These are phyloP conservation scores for Daedalea quercina DNA, from an alignment of 768 basidiomycete species.

Conservation along the genomic window DNA sequence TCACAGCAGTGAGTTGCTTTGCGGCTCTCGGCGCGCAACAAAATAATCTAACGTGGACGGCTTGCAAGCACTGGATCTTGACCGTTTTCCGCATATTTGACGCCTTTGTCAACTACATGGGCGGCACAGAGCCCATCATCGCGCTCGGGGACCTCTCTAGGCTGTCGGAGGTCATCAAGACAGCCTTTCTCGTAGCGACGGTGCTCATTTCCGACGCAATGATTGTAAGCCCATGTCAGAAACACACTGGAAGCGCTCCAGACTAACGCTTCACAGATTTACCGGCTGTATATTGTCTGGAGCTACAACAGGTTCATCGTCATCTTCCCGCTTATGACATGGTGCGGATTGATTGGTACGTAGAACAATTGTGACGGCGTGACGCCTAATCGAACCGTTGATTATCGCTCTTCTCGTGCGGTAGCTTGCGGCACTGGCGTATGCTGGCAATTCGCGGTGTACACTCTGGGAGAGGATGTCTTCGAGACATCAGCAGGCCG, in stretches of 20 bases:
- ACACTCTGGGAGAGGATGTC: neutral
- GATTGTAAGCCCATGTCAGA: neutral
- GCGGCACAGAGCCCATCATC: neutral
- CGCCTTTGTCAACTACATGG: neutral
- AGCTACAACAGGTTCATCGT: slow-evolving; percentile 1
- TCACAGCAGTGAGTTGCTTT: neutral
- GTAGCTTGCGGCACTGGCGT: slow-evolving; percentile 1
- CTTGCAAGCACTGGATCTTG: neutral
- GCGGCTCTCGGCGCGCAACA: neutral
- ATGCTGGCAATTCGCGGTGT: neutral
- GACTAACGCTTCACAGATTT: neutral
- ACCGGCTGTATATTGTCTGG: slow-evolving; percentile 2
- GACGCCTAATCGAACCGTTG: no score
- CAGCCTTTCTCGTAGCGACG: neutral
- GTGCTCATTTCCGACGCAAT: neutral
- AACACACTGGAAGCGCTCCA: neutral
- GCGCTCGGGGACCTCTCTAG: neutral
- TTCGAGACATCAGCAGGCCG: neutral
- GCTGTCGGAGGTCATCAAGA: neutral
- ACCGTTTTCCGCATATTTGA: neutral
- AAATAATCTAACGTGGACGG: neutral
- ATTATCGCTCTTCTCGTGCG: no score
- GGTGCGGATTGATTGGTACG: slow-evolving; percentile 1
- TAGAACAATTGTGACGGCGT: no score
- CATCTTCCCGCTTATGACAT: neutral